Evolutionary conservation across 805 yeast species (phyloP).

Genomic region (Lipomyces yamanashiensis): DNA sequence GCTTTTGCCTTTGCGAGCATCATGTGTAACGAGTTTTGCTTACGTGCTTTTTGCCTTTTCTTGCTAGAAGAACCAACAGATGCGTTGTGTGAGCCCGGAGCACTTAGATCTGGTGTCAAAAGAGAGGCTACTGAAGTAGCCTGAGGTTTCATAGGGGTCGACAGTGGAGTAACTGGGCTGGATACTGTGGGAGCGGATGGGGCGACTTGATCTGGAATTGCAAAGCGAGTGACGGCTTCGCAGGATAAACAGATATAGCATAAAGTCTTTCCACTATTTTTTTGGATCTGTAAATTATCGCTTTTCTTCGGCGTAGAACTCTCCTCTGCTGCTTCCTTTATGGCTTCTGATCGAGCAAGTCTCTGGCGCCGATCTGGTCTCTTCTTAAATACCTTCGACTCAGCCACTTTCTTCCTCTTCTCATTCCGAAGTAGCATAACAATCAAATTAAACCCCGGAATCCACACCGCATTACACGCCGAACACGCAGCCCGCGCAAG

Average conservation of each 20-base stretch:
- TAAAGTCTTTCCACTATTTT: slow-evolving; percentile 1
- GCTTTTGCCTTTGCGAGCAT: slow-evolving; percentile 35
- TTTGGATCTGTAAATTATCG: neutral
- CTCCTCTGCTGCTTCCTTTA: neutral
- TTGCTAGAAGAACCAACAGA: slow-evolving; percentile 24
- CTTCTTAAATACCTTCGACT: slow-evolving; percentile 1
- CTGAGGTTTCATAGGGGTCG: slow-evolving; percentile 1
- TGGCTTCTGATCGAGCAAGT: neutral
- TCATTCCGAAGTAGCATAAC: slow-evolving; percentile 15
- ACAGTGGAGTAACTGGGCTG: neutral
- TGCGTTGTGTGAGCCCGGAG: slow-evolving; percentile 9
- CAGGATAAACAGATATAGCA: slow-evolving; percentile 29
- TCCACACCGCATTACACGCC: slow-evolving; percentile 30
- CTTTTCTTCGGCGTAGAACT: neutral
- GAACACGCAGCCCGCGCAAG: slow-evolving; percentile 28
- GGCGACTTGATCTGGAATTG: slow-evolving; percentile 4
- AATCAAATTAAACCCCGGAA: slow-evolving; percentile 29
- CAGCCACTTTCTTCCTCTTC: neutral
- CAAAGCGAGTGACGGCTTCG: slow-evolving; percentile 23
- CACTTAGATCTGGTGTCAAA: neutral
- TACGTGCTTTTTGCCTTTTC: slow-evolving; percentile 31
- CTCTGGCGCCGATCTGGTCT: slow-evolving; percentile 9
- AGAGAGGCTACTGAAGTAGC: neutral
- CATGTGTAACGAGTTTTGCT: slow-evolving; percentile 30
- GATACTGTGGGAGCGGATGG: neutral